Conservation (phyloP, 164 flowering plant genomes). For the Vitis cinerea region DNA sequence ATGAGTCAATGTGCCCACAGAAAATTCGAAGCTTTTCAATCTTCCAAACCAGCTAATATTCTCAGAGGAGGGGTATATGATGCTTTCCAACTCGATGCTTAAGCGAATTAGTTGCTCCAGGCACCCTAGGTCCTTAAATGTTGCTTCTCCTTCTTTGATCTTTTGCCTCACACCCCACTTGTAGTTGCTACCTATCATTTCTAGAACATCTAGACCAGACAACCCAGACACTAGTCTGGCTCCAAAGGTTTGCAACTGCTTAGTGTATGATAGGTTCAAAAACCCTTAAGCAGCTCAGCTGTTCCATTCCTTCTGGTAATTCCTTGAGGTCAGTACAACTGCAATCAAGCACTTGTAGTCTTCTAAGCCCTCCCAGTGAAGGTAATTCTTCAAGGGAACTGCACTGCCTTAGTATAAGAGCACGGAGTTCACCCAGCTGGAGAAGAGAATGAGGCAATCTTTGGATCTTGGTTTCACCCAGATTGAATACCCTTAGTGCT, state of each 20-base stretch:
- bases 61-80: no score
- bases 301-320: constrained; percentile 19
- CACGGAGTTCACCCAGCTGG: constrained; percentile 5
- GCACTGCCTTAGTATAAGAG: constrained; percentile 22
- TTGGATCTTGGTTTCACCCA: constrained; percentile 14
- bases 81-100: no score
- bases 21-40: no score
- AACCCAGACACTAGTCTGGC: constrained; percentile 5
- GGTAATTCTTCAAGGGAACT: constrained; percentile 13
- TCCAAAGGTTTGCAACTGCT: constrained; percentile 6
- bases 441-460: constrained; percentile 20
- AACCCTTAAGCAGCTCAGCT: constrained; percentile 11
- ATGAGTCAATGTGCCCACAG: no score
- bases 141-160: not conserved
- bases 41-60: no score
- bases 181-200: constrained; percentile 20
- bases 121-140: constrained; percentile 13
- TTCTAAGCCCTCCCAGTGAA: constrained; percentile 8
- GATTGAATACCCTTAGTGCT: constrained; percentile 16
- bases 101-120: no score
- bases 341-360: constrained; percentile 23
- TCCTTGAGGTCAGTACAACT: constrained; percentile 15
- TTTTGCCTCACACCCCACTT: constrained; percentile 1
- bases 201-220: constrained; percentile 12
- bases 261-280: constrained; percentile 19